These are phyloP conservation scores for Linderina pennispora DNA, from an alignment of 192 early-diverging fungal species.

Conservation along the genomic window DNA sequence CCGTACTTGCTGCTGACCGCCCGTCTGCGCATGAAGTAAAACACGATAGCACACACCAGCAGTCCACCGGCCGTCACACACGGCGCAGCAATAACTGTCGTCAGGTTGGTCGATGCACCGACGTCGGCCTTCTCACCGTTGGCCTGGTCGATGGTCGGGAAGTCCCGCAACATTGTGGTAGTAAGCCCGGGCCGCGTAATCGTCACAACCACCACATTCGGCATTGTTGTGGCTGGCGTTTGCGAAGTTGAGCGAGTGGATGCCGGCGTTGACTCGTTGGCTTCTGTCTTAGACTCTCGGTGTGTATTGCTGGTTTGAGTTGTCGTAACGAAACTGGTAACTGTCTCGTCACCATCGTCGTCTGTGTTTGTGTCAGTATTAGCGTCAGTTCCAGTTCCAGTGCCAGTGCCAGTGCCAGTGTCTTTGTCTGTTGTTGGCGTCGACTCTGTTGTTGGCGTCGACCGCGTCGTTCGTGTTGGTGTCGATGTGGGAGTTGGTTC, in stretches of 20 bases:
- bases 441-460: not conserved
- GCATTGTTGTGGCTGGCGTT: not conserved
- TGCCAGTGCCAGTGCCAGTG: too few relatives aligned
- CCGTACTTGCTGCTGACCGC: conserved; percentile 17
- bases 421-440: not conserved
- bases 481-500: not conserved
- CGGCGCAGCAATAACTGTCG: conserved; percentile 34
- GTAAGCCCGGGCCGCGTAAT: conserved; percentile 25
- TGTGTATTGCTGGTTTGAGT: not conserved
- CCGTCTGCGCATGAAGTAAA: conserved; percentile 26
- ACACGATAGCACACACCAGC: conserved; percentile 24
- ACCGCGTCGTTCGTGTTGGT: not conserved
- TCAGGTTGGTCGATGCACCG: conserved; percentile 25
- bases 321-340: not conserved
- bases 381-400: too few relatives aligned
- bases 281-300: not conserved
- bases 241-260: too few relatives aligned
- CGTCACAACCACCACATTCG: conserved; percentile 23
- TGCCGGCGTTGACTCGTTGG: not conserved
- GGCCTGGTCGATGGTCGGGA: conserved; percentile 33
- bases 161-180: conserved; percentile 16
- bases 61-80: conserved; percentile 24
- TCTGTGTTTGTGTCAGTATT: too few relatives aligned
- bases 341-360: not conserved
- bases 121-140: conserved; percentile 43